phyloP scores from a whole-genome alignment of 441 rosid genomes.

The Gossypium lobatum region DNA sequence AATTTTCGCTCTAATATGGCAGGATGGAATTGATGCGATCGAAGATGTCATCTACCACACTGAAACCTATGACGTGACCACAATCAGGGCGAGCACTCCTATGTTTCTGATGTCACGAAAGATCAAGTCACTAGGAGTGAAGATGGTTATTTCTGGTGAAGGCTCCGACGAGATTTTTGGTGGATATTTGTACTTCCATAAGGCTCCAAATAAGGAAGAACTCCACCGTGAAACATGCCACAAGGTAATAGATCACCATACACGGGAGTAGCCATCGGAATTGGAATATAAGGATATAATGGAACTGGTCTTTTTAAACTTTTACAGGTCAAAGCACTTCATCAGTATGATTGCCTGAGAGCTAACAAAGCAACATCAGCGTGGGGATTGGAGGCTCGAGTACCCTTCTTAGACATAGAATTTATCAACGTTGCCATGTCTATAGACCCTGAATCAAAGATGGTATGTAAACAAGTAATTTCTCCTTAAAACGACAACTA shows the following conservation, averaged over 20 bases:
- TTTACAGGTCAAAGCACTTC: slow-evolving; percentile 76
- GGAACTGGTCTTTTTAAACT: neutral
- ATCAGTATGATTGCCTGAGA: slow-evolving; percentile 76
- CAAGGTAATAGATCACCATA: slow-evolving; percentile 36
- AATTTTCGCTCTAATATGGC: neutral
- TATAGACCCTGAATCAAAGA: slow-evolving; percentile 71
- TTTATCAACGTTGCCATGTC: slow-evolving; percentile 69
- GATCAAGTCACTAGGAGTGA: slow-evolving; percentile 84
- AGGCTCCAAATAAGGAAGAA: slow-evolving; percentile 84
- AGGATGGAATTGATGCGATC: slow-evolving; percentile 87
- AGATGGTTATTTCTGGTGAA: slow-evolving; percentile 92
- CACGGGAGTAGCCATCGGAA: too few species aligned
- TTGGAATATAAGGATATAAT: neutral
- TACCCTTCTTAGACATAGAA: slow-evolving; percentile 80
- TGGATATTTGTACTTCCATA: slow-evolving; percentile 83
- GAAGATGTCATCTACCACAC: slow-evolving; percentile 85
- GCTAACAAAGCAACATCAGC: slow-evolving; percentile 91
- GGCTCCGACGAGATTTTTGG: slow-evolving; percentile 91
- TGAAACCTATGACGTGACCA: slow-evolving; percentile 79
- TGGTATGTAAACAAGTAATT: slow-evolving; percentile 35
- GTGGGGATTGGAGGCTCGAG: slow-evolving; percentile 85
- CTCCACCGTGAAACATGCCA: slow-evolving; percentile 77
- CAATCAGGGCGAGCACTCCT: slow-evolving; percentile 80
- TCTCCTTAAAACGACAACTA: neutral
- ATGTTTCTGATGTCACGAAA: slow-evolving; percentile 87